Conservation (phyloP, 768 basidiomycete genomes). For the Lactifluus piperatus region DNA sequence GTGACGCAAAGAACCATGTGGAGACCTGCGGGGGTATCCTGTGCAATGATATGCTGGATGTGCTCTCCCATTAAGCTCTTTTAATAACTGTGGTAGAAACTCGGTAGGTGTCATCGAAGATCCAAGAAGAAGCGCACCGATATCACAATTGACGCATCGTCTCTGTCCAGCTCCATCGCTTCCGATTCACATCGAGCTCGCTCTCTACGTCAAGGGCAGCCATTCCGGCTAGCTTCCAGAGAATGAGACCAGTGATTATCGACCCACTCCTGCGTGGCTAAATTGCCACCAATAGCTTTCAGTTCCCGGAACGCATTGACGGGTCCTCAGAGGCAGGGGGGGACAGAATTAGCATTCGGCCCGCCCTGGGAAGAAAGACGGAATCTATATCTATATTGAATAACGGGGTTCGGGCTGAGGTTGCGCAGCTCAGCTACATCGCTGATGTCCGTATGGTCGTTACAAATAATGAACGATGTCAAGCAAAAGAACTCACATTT, state of each 20-base stretch:
- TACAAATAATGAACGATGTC: neutral
- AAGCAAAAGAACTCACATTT: conserved; percentile 34
- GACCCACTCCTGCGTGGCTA: conserved; percentile 76
- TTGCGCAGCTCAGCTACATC: conserved; percentile 10
- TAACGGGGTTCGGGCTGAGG: conserved; percentile 10
- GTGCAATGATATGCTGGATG: conserved; percentile 77
- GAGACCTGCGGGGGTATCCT: conserved; percentile 67
- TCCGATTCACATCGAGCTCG: conserved; percentile 36
- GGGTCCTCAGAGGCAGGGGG: conserved; percentile 25
- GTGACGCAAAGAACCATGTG: conserved; percentile 87
- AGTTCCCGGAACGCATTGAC: conserved; percentile 48
- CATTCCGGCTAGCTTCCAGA: conserved; percentile 94
- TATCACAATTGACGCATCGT: conserved; percentile 79
- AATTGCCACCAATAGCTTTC: conserved; percentile 46
- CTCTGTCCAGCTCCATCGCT: conserved; percentile 77
- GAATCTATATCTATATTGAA: conserved; percentile 7
- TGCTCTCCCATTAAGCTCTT: conserved; percentile 45
- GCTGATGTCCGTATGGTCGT: conserved; percentile 1
- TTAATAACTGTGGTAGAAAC: conserved; percentile 33
- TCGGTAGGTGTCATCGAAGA: neutral
- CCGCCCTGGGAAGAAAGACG: neutral
- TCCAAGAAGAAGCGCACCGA: conserved; percentile 41
- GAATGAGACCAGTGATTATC: conserved; percentile 88
- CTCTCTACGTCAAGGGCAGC: conserved; percentile 60
- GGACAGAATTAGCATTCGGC: neutral